Percentiles rank a stretch among this genome's conserved stretches.
These are phyloP conservation scores for Echinochloa phyllopogon DNA, from an alignment of 176 grass and related monocot species.

Conservation along the genomic window DNA sequence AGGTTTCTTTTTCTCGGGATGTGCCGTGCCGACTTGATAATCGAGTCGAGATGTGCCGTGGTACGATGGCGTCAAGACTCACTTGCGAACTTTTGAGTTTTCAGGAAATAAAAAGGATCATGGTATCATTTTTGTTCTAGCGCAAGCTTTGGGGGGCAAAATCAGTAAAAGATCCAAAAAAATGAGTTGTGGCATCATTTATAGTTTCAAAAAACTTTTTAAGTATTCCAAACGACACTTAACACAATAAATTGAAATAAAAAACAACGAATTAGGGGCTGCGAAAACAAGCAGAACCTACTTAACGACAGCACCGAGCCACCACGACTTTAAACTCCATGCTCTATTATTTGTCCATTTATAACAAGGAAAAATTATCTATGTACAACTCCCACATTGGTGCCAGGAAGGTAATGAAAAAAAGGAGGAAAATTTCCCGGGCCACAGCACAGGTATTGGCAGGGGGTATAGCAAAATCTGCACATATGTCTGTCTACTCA, in stretches of 20 bases:
- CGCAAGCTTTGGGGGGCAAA: no score
- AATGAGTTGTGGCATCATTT: neutral
- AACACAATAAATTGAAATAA: neutral
- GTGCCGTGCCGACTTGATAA: no score
- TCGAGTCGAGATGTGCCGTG: no score
- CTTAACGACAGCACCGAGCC: neutral
- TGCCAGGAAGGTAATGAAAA: slow-evolving; percentile 39
- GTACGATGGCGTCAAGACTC: no score
- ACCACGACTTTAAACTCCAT: slow-evolving; percentile 39
- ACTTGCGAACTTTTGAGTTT: no score
- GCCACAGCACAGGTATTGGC: slow-evolving; percentile 41
- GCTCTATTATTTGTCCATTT: slow-evolving; percentile 59
- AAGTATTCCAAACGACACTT: neutral
- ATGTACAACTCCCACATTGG: slow-evolving; percentile 62
- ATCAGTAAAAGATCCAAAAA: neutral
- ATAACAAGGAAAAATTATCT: slow-evolving; percentile 49
- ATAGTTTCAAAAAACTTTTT: neutral
- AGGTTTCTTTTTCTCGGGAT: no score
- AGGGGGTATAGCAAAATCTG: slow-evolving; percentile 64
- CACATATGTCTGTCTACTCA: slow-evolving; percentile 48
- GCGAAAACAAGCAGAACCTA: neutral
- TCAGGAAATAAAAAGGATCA: no score
- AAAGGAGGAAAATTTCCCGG: slow-evolving; percentile 47
- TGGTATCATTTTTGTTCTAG: neutral
- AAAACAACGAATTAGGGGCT: neutral